Evolutionary conservation across 2,329 filamentous ascomycete species (phyloP).

Genomic region (Clonostachys solani): DNA sequence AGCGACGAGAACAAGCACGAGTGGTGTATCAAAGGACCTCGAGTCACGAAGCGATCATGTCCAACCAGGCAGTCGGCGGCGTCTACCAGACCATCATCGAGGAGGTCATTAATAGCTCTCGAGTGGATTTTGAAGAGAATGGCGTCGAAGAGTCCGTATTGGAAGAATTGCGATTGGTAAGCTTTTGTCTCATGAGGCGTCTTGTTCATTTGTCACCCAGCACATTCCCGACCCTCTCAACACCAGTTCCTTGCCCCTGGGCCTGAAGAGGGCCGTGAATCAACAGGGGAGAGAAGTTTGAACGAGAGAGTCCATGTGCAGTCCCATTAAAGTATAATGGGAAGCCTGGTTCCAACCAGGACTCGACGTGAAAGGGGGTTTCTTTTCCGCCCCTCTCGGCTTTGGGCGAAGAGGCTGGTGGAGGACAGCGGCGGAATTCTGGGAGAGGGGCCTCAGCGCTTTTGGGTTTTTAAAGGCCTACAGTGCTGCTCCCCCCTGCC

Average conservation of each 20-base stretch:
- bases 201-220: background rate
- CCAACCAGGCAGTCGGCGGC: conserved; percentile 59
- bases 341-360: no score
- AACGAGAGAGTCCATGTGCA: no score
- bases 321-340: no score
- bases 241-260: no score
- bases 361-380: no score
- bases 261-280: no score
- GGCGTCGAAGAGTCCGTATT: conserved; percentile 86
- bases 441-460: conserved; percentile 40
- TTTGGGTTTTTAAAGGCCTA: conserved; percentile 50
- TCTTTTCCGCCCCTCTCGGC: no score
- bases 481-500: background rate
- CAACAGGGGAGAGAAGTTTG: no score
- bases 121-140: conserved; percentile 94
- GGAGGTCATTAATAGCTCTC: conserved; percentile 87
- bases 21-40: background rate
- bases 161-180: conserved; percentile 83
- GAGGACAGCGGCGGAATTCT: conserved; percentile 8
- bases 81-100: conserved; percentile 78
- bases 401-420: conserved; percentile 16
- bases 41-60: conserved; percentile 36
- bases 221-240: no score
- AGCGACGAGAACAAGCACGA: no score
- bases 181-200: conserved; percentile 23